phyloP scores from a whole-genome alignment of 148 eudicot genomes.

The Salicornia ramosissima region DNA sequence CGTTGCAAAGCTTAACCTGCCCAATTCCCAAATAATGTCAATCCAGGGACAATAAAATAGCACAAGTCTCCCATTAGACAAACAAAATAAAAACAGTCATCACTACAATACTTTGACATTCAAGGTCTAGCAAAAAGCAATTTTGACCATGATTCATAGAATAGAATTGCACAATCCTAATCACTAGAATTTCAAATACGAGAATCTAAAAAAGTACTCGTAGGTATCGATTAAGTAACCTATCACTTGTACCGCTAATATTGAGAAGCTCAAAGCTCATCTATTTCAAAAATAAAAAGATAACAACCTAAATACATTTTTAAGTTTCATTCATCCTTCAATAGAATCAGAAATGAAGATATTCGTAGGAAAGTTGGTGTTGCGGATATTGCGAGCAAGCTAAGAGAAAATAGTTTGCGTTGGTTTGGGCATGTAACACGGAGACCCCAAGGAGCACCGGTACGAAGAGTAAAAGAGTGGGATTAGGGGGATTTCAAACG shows the following conservation, averaged over 20 bases:
- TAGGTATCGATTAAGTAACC: neutral
- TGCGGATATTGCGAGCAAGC: too few relatives aligned
- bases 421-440: too few relatives aligned
- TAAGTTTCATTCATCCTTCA: too few relatives aligned
- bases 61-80: neutral
- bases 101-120: neutral
- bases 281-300: too few relatives aligned
- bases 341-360: too few relatives aligned
- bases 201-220: neutral
- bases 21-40: constrained; percentile 13
- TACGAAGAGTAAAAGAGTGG: too few relatives aligned
- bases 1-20: constrained; percentile 95
- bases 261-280: neutral
- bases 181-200: neutral
- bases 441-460: too few relatives aligned
- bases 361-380: too few relatives aligned
- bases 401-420: too few relatives aligned
- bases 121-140: neutral
- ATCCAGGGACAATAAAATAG: neutral
- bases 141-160: neutral
- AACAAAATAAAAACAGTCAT: neutral
- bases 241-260: neutral
- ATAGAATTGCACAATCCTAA: neutral
- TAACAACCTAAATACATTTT: too few relatives aligned
- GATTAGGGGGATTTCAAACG: too few relatives aligned